Conservation (phyloP, 495 filamentous ascomycete species). For the Xanthoparmelia taractica region DNA sequence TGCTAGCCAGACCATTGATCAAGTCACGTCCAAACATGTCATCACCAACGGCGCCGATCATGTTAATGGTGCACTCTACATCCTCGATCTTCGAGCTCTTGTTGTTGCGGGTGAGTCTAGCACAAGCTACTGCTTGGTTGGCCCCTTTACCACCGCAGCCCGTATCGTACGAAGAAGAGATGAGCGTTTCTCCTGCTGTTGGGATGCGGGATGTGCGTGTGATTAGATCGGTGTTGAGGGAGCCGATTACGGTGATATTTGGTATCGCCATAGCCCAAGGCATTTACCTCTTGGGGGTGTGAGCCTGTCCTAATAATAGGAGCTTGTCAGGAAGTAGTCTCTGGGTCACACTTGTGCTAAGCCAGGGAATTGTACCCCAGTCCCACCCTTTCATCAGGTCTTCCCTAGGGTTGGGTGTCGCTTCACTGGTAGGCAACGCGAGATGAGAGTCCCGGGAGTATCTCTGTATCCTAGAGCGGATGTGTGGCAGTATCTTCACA, state of each 20-base stretch:
- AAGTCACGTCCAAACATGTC: constrained; percentile 55
- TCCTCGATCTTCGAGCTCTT: constrained; percentile 27
- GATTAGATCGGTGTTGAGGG: constrained; percentile 88
- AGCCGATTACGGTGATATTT: constrained; percentile 74
- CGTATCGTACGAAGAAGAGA: constrained; percentile 64
- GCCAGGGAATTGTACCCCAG: background rate
- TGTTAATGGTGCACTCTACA: constrained; percentile 2
- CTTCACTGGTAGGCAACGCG: no score
- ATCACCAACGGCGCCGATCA: constrained; percentile 55
- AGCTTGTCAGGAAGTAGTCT: background rate
- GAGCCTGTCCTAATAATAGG: background rate
- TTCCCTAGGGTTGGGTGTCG: no score
- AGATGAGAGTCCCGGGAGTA: no score
- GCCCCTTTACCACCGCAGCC: constrained; percentile 90
- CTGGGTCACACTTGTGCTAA: background rate
- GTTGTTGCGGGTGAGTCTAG: constrained; percentile 52
- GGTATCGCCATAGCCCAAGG: constrained; percentile 26
- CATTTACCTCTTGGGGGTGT: background rate
- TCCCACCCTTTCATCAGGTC: no score
- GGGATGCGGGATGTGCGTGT: constrained; percentile 80
- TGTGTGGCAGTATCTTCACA: background rate
- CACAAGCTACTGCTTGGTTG: constrained; percentile 85
- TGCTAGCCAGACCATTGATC: constrained; percentile 37
- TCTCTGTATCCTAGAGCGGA: no score
- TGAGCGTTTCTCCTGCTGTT: constrained; percentile 77